These are phyloP conservation scores for Stevia rebaudiana DNA, from an alignment of 140 eudicot species.

Conservation along the genomic window DNA sequence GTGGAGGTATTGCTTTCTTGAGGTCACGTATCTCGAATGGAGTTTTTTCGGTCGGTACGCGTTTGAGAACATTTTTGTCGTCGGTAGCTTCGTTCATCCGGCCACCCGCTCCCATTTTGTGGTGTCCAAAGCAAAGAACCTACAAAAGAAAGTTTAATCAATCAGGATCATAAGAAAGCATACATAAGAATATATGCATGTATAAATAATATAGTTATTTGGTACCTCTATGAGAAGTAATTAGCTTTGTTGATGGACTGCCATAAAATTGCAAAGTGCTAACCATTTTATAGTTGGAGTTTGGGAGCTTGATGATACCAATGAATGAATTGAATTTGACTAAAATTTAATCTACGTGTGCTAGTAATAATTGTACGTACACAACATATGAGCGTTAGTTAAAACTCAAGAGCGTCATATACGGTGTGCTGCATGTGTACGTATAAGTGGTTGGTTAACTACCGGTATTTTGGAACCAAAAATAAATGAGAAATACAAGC, in stretches of 20 bases:
- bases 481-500: too few species aligned
- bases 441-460: not conserved
- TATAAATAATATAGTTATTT: too few species aligned
- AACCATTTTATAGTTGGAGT: not conserved
- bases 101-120: conserved; percentile 27
- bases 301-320: not conserved
- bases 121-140: not conserved
- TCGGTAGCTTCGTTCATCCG: conserved; percentile 11
- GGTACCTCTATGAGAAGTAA: not conserved
- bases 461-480: not conserved
- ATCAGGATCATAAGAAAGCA: too few species aligned
- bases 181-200: too few species aligned
- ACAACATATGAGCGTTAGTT: not conserved
- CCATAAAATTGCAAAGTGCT: not conserved
- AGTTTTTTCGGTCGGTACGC: conserved; percentile 11
- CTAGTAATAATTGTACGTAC: not conserved
- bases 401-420: not conserved
- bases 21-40: conserved; percentile 22
- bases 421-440: not conserved
- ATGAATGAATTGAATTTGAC: not conserved
- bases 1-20: conserved; percentile 25
- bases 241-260: not conserved
- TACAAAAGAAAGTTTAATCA: conserved; percentile 1
- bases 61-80: conserved; percentile 3
- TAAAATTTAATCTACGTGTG: not conserved